Base-by-base conservation (phyloP, 2,329 filamentous ascomycete species). In the Colletotrichum shisoi region DNA sequence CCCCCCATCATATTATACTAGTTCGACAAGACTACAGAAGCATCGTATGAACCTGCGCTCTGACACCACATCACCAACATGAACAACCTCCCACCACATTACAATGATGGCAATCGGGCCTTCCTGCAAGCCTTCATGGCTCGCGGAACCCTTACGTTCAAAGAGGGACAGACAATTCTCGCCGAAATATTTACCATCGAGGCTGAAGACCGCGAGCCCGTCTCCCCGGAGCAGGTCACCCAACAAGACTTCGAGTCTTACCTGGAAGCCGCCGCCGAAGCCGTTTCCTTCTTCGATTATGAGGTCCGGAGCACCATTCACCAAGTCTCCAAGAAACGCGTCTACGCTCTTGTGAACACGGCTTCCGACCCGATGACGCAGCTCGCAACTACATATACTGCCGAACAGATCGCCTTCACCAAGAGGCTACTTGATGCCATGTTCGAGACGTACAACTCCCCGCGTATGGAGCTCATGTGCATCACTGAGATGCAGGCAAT, bases 71-170 rank as follows among this genome's bases (percentile, higher is more conserved):
- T 27, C 24, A 19, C 40, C 51, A 37, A 27, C 65, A 60, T 73
- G 68, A 65, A 63, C 24, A 63, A 68, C 63, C 69, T 71, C 52
- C 70, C 70, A 62, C 69, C 64, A n/a, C 76, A 78, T 24, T 87
- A 85, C 73, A 75, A 77, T 63, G 82, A 96, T 75, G 84, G 84
- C 69, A 91, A 97, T 76, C 90, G 93, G 64, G 94, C 94, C 9
- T 97, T 99, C 74, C 83, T 98, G 0, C 95, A 99, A 79, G 91
- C 92, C 56, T 89, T 99, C 71, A 84, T 97, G 77, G 88, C 91
- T 3, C 88, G 89, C 57, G 91, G 91, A 24, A 87, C 88, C 51
- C 83, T 98, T 77, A 96, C 92, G 0, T 87, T 91, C 70, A 83
- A 87, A 60, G 88, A 96, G 73, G 89, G 89, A 13, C 88, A 88